Evolutionary conservation across 73 alveolate species (phyloP), one percentile per base, ranked within the genome.

Genomic region (Paramecium primaurelia): DNA sequence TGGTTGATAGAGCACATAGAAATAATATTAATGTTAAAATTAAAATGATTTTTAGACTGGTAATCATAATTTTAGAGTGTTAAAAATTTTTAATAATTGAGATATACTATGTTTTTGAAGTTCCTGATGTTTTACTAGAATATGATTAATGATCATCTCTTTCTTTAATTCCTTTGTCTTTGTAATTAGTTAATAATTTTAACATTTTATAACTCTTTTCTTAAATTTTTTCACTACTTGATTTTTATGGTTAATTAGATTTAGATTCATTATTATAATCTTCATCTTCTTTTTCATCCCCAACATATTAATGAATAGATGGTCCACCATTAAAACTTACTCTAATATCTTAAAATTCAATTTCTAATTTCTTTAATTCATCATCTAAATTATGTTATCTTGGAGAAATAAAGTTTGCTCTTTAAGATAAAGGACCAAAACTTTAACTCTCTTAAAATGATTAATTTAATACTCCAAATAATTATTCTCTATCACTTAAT

Each of bases 111-210:
- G 49, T 11, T 37, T 45, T 45, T 8, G 88, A 75, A 12, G 88
- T 36, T 36, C 68, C 88, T 32, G 88, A 75, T 1, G 88, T 75
- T 75, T 22, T 37, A 6, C 88, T 75, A 14, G 88, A 75, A 32
- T 37, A 32, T 6, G 88, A 75, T 40, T 75, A 5, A 32, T 75
- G 28, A 12, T 68, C 84, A 68, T 68, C 84, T 14, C 47, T 34
- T 51, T 32, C 47, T 2, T 68, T 28, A 18, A 68, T 28, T 9
- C 49, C 84, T 68, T 68, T 68, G 1, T 68, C 40, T 26, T 68
- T 68, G 20, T 68, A 68, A 26, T 26, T 68, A 3, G 51, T 68
- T 34, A 68, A 32, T 28, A 68, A 26, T 68, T 12, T 68, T 14
- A 68, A 8, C 47, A 68, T 32, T 25, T 68, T 68, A 68, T 68